These are phyloP conservation scores for Boletus insuetus DNA, from an alignment of 768 basidiomycete species.

Conservation along the genomic window DNA sequence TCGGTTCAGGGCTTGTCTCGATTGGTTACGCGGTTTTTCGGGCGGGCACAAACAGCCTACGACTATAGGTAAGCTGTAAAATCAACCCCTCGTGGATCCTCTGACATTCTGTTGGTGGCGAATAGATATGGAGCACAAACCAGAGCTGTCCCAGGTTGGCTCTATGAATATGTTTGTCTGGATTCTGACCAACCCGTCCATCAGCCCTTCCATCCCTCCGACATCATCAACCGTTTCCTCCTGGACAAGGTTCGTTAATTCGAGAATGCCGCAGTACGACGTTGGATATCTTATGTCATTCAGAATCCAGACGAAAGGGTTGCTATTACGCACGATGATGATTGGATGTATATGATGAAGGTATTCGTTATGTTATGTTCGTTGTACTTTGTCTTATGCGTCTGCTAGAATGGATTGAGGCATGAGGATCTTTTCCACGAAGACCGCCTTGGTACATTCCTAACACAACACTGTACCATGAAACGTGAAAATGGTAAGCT, in stretches of 20 bases:
- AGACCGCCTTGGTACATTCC: background rate
- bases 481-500: no score
- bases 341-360: background rate
- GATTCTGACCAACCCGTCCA: background rate
- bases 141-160: background rate
- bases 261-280: background rate
- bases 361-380: background rate
- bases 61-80: background rate
- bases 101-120: background rate
- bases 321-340: background rate
- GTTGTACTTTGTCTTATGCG: background rate
- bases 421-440: background rate
- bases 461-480: background rate
- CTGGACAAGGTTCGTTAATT: background rate
- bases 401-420: background rate
- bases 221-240: background rate
- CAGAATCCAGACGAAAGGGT: background rate
- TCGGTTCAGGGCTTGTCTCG: background rate
- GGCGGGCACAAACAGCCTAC: background rate
- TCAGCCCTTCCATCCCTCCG: conserved; percentile 2
- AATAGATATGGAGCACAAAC: background rate
- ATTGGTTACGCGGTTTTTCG: background rate
- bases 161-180: background rate
- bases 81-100: background rate
- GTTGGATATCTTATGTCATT: background rate